phyloP scores from a whole-genome alignment of 2,329 filamentous ascomycete genomes.

The Epichloe sibirici region DNA sequence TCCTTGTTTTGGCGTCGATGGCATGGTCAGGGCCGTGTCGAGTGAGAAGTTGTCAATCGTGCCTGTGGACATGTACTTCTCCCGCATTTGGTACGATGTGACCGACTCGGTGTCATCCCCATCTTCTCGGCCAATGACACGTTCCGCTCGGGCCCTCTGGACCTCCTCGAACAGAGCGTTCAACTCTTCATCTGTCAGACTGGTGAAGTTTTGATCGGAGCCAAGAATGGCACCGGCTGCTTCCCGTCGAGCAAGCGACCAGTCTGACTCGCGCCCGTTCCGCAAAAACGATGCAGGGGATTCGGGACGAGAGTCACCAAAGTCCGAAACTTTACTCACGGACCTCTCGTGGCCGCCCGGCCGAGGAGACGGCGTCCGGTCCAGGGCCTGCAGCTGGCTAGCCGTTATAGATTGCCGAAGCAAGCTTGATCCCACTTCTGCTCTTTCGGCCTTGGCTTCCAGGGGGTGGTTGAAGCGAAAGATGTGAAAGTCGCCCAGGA shows the following conservation, averaged over 20 bases:
- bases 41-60: conserved; percentile 94
- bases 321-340: conserved; percentile 70
- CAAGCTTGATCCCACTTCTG: conserved; percentile 67
- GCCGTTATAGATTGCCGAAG: conserved; percentile 70
- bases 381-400: conserved; percentile 48
- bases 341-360: conserved; percentile 58
- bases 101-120: conserved; percentile 86
- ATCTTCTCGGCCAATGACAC: conserved; percentile 60
- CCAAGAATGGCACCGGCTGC: conserved; percentile 86
- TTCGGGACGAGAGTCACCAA: conserved; percentile 64
- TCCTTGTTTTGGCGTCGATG: conserved; percentile 72
- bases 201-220: conserved; percentile 80
- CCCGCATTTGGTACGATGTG: conserved; percentile 74
- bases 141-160: conserved; percentile 69
- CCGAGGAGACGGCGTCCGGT: conserved; percentile 37
- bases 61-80: conserved; percentile 92
- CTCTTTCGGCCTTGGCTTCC: conserved; percentile 85
- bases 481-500: conserved; percentile 95
- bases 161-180: conserved; percentile 91
- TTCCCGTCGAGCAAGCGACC: conserved; percentile 86
- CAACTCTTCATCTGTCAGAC: conserved; percentile 84
- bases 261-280: conserved; percentile 73
- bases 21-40: conserved; percentile 88
- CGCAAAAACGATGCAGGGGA: conserved; percentile 60
- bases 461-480: conserved; percentile 97